Percentiles rank a stretch among this genome's conserved stretches.
These are phyloP conservation scores for Phaeodactylum tricornutum DNA, from an alignment of 108 stramenopile species.

Conservation along the genomic window DNA sequence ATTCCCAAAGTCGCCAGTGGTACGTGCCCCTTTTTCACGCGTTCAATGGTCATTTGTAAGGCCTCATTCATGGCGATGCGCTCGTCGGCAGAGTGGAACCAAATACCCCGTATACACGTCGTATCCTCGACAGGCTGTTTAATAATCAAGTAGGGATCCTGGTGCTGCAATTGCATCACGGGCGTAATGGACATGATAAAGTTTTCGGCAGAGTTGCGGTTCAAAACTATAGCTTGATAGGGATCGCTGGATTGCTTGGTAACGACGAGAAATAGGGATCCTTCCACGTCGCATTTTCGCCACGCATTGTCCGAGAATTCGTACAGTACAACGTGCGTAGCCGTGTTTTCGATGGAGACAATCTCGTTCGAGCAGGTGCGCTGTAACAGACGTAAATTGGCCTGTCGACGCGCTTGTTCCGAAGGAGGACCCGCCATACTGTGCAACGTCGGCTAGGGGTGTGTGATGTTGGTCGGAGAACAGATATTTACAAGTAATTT, in stretches of 20 bases:
- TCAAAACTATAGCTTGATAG: conserved; percentile 44
- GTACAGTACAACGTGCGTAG: conserved; percentile 75
- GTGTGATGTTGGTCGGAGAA: too few relatives aligned
- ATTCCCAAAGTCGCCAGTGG: not conserved
- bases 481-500: too few relatives aligned
- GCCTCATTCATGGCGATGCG: conserved; percentile 30
- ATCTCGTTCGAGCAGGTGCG: conserved; percentile 39
- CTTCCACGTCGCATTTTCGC: conserved; percentile 63
- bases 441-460: too few relatives aligned
- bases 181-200: conserved; percentile 36
- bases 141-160: conserved; percentile 70
- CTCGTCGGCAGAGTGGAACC: conserved; percentile 67
- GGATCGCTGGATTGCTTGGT: conserved; percentile 34
- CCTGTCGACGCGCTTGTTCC: conserved; percentile 51
- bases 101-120: conserved; percentile 51
- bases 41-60: conserved; percentile 32
- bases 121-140: conserved; percentile 14
- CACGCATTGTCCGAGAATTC: conserved; percentile 42
- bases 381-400: conserved; percentile 70
- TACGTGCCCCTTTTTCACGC: conserved; percentile 6
- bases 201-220: conserved; percentile 60
- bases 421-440: too few relatives aligned
- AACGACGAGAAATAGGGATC: conserved; percentile 43
- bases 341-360: conserved; percentile 45
- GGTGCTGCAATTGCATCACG: conserved; percentile 53